Evolutionary conservation across 805 yeast species (phyloP).

Genomic region (Blastobotrys chiropterorum): DNA sequence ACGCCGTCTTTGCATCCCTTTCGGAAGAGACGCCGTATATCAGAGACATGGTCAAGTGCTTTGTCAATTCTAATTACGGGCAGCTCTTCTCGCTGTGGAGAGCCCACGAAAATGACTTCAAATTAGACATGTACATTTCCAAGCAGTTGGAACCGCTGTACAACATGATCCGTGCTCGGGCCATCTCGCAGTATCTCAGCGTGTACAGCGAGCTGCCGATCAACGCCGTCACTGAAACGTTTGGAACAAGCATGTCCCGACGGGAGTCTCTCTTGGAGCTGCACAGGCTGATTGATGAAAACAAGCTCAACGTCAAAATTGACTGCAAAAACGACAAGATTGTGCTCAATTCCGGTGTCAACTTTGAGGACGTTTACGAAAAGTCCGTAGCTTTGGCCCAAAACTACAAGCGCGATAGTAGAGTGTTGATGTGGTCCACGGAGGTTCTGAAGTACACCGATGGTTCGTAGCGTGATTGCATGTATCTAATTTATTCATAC

Average conservation of each 20-base stretch:
- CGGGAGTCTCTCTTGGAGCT: background rate
- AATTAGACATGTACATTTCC: slow-evolving; percentile 10
- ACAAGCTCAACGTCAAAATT: background rate
- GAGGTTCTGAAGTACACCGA: slow-evolving; percentile 1
- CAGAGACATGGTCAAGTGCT: slow-evolving; percentile 2
- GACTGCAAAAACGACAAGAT: slow-evolving; percentile 2
- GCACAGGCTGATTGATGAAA: slow-evolving; percentile 2
- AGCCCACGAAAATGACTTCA: slow-evolving; percentile 4
- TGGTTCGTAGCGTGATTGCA: background rate
- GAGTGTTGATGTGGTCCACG: slow-evolving; percentile 3
- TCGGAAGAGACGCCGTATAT: slow-evolving; percentile 2
- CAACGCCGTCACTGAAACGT: slow-evolving; percentile 5
- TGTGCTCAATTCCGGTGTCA: slow-evolving; percentile 1
- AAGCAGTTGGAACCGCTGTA: slow-evolving; percentile 1
- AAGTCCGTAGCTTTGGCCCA: slow-evolving; percentile 1
- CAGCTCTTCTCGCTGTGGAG: slow-evolving; percentile 9
- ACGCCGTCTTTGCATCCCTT: slow-evolving; percentile 7
- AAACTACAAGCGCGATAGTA: slow-evolving; percentile 1
- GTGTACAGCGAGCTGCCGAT: slow-evolving; percentile 7
- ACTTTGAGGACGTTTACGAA: background rate
- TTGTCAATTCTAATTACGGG: slow-evolving; percentile 6
- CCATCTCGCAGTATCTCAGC: slow-evolving; percentile 10
- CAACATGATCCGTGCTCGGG: slow-evolving; percentile 6
- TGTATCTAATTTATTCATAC: background rate
- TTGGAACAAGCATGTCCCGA: background rate